These are phyloP conservation scores for Zhuliangozyma blackwelliae DNA, from an alignment of 1,139 yeast genomes.

Conservation along the genomic window DNA sequence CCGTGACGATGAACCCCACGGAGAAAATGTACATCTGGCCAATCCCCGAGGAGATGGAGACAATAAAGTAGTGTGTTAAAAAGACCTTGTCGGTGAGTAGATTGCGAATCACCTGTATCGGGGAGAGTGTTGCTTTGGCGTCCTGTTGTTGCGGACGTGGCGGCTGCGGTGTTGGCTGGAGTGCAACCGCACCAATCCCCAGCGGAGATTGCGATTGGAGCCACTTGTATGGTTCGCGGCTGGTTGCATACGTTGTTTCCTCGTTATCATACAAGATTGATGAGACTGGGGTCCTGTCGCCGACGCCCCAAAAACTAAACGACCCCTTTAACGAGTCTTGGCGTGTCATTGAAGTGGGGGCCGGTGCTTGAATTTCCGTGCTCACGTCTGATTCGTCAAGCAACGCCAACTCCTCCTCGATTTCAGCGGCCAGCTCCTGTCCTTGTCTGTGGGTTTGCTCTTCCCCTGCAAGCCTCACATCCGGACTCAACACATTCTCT, in stretches of 20 bases:
- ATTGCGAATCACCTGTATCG: conserved; percentile 21
- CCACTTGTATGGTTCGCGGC: too few relatives aligned
- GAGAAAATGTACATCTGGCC: conserved; percentile 44
- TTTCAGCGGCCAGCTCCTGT: neutral
- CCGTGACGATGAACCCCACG: conserved; percentile 42
- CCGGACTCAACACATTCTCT: conserved; percentile 4
- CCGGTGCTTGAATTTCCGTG: conserved; percentile 1
- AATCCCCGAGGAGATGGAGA: conserved; percentile 33
- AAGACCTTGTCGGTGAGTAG: conserved; percentile 24
- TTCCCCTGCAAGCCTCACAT: neutral
- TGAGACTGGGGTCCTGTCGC: conserved; percentile 20
- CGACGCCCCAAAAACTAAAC: conserved; percentile 34
- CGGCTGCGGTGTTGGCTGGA: neutral
- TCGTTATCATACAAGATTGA: conserved; percentile 10
- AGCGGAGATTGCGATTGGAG: too few relatives aligned
- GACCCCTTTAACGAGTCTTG: conserved; percentile 28
- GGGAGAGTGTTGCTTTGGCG: conserved; percentile 8
- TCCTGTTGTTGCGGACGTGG: neutral
- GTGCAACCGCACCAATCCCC: too few relatives aligned
- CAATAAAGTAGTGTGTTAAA: conserved; percentile 31
- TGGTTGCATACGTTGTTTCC: neutral
- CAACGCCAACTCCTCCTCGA: conserved; percentile 7
- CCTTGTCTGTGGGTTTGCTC: neutral
- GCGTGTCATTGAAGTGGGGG: conserved; percentile 6
- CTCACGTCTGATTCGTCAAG: conserved; percentile 3